Percentiles rank a stretch among this genome's conserved stretches.
phyloP scores from a whole-genome alignment of 495 filamentous ascomycete species.

The Platismatia glauca region DNA sequence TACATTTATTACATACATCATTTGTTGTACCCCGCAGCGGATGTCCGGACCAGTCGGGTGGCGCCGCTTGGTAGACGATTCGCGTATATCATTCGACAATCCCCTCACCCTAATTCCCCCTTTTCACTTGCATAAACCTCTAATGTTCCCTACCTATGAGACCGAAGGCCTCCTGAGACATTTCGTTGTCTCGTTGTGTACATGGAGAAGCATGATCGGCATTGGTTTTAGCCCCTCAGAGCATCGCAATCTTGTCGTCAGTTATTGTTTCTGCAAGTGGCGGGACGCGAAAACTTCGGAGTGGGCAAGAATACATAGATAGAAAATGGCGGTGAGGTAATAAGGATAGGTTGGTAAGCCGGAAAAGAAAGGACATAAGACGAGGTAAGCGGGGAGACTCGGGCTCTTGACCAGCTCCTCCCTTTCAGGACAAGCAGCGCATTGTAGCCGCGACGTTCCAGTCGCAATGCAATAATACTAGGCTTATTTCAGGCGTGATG shows the following conservation, averaged over 20 bases:
- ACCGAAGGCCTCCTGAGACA: too few relatives aligned
- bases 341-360: neutral
- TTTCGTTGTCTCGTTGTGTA: too few relatives aligned
- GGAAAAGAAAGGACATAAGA: neutral
- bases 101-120: neutral
- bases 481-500: too few relatives aligned
- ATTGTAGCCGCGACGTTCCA: neutral
- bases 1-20: too few relatives aligned
- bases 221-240: neutral
- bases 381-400: neutral
- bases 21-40: constrained; percentile 6
- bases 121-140: neutral
- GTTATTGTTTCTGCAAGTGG: neutral
- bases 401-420: neutral
- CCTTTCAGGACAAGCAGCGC: neutral
- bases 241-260: neutral
- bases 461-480: neutral
- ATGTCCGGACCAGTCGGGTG: neutral
- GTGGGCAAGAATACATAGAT: too few relatives aligned
- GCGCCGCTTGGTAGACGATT: neutral
- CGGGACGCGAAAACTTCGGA: neutral
- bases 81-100: neutral
- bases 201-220: too few relatives aligned
- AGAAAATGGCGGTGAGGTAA: neutral
- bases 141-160: too few relatives aligned